These are phyloP conservation scores for Xylaria sp. DNA, from an alignment of 2,329 filamentous ascomycete species.

Conservation along the genomic window DNA sequence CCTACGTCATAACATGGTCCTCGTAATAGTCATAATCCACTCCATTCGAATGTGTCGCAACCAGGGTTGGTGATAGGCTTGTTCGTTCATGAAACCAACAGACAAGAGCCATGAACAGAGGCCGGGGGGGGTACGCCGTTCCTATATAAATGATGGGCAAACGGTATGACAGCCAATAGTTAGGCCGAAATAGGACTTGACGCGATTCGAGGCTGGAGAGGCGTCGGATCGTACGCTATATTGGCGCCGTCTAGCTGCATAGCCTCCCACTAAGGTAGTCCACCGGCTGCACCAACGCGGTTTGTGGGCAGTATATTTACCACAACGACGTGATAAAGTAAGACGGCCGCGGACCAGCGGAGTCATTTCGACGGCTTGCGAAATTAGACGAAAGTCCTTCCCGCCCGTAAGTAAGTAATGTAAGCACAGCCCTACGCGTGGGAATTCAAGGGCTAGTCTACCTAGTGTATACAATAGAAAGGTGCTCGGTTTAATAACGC, in stretches of 20 bases:
- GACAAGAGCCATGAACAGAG: background rate
- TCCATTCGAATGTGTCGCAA: background rate
- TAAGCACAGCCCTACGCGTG: background rate
- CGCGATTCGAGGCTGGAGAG: slow-evolving; percentile 16
- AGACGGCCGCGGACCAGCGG: slow-evolving; percentile 19
- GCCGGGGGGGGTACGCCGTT: background rate
- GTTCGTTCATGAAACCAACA: slow-evolving; percentile 2
- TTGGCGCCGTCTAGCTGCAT: slow-evolving; percentile 21
- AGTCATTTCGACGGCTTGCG: slow-evolving; percentile 11
- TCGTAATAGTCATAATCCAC: slow-evolving; percentile 9
- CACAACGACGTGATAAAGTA: background rate
- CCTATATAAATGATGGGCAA: slow-evolving; percentile 12
- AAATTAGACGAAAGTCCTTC: background rate
- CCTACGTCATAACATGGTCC: slow-evolving; percentile 20
- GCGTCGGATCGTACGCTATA: slow-evolving; percentile 3
- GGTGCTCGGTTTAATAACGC: background rate
- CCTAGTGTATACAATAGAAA: background rate
- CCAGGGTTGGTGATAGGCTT: background rate
- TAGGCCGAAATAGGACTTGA: slow-evolving; percentile 1
- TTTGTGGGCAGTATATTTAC: slow-evolving; percentile 5
- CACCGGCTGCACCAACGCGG: slow-evolving; percentile 17
- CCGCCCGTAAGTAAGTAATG: slow-evolving; percentile 14
- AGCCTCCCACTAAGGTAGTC: slow-evolving; percentile 26
- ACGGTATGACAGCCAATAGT: background rate
- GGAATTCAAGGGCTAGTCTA: background rate